A percentile compares a stretch with the other conserved stretches of the same genome.
Evolutionary conservation across 805 yeast species (phyloP).

Genomic region (Spathaspora passalidarum): DNA sequence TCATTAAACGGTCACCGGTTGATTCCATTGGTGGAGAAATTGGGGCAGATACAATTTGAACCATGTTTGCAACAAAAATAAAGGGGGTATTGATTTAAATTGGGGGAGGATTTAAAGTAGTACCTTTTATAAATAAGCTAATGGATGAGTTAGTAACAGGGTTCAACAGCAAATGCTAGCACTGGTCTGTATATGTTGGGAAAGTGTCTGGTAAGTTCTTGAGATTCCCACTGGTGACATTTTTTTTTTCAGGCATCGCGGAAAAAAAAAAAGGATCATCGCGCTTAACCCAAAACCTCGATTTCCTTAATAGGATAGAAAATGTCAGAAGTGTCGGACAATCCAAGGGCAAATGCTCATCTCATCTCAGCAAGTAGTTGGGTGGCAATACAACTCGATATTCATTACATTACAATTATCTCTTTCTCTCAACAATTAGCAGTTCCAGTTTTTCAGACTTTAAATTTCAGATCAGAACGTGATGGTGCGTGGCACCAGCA

Average conservation of each 20-base stretch:
- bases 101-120: neutral
- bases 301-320: neutral
- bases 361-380: no score
- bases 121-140: neutral
- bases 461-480: neutral
- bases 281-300: neutral
- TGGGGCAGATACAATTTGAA: slow-evolving; percentile 59
- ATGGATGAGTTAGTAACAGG: neutral
- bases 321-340: no score
- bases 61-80: neutral
- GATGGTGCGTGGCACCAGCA: neutral
- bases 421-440: slow-evolving; percentile 13
- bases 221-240: neutral
- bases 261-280: neutral
- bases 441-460: slow-evolving; percentile 2
- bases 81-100: neutral
- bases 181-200: neutral
- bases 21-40: slow-evolving; percentile 88
- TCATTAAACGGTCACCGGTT: slow-evolving; percentile 77
- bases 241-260: slow-evolving; percentile 1
- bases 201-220: neutral
- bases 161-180: neutral
- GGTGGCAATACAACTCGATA: no score
- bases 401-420: no score
- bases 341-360: no score